Evolutionary conservation across 2,329 filamentous ascomycete species (phyloP), one percentile per base, ranked within the genome.

Genomic region (Epichloe hybrida): DNA sequence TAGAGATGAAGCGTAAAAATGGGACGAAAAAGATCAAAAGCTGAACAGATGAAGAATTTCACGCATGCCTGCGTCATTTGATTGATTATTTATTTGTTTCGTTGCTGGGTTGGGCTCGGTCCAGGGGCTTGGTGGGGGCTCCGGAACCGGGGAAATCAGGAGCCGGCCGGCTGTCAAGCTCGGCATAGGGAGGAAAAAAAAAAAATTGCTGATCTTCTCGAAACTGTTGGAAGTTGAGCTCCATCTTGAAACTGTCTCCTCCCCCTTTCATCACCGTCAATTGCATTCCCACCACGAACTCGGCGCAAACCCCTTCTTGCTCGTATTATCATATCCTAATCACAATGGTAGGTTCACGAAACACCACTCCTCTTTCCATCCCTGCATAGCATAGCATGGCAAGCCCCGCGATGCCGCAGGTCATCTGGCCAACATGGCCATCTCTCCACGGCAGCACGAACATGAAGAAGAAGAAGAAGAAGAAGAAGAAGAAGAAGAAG

Each of bases 221-320:
- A 69, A 69, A 66, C 64, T 66, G 58, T 68, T 69, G 53, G 66
- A 67, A 67, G 56, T 61, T 61, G 56, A 66, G 62, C 58, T 63
- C 64, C 64, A 64, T 37, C 40, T 39, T 45, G 5, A 20, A 41
- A n/a, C n/a, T n/a, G n/a, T n/a, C n/a, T n/a, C 5, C 27, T 44
- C 17, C 40, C 48, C 48, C n/a, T 48, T 48, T 48, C 44, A 36
- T 17, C 39, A 39, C 41, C 39, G 11, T 27, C 45, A 42, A 35
- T 50, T 43, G 35, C 46, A 43, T 35, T 36, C 48, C 35, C 49
- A 17, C 21, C 23, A 52, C 41, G 41, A 35, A 20, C 35, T 38
- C 41, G 46, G 36, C 46, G 46, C 36, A 31, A 36, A 36, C 21
- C 36, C 36, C 6, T 27, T 27, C 11, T 42, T 27, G 2, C 27